Base-by-base conservation (phyloP, 2,329 filamentous ascomycete species). In the Paraphoma chrysanthemicola region DNA sequence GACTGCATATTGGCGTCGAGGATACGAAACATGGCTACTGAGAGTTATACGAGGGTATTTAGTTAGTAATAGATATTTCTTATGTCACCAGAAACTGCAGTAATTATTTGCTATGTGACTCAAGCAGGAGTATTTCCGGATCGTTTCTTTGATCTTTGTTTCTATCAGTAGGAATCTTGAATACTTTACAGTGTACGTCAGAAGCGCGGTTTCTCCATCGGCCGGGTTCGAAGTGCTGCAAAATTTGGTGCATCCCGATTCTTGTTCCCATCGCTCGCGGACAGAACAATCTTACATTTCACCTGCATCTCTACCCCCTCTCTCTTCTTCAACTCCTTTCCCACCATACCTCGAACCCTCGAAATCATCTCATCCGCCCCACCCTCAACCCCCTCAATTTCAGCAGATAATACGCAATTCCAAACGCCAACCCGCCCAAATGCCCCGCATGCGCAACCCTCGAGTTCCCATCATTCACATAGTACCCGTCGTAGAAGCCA, bases 391-490 rank as follows among this genome's bases (percentile, higher is more conserved):
- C 57, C 44, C 64, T 65, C 48, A 70, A 31, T 42, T 43, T 64
- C 8, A 57, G 23, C 38, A 74, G 45, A 48, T 70, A 76, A 49
- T 75, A 76, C 16, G 62, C 42, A 12, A 68, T 48, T 0, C 80
- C 81, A 62, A 79, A 81, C 0, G 68, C 68, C 17, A 73, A 50
- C 0, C 80, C 81, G 5, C 81, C 80, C 12, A 83, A 52, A 72
- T 83, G 81, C 7, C 79, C 80, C 16, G 75, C 69, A 69, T 82
- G 81, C 4, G 67, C 79, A 8, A 76, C 59, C 5, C 48, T 55
- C 16, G 63, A 70, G 9, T 56, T 66, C 4, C 59, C 44, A 36
- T 63, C 58, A 49, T 77, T 70, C 36, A 82, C 39, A 56, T 71
- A 73, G 57, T 73, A 80, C 1, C 72, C 66, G 64, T 82, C 80